Percentiles rank a stretch among this genome's conserved stretches.
phyloP scores from a whole-genome alignment of 192 early-diverging fungal species.

The Neocallimastix lanati region DNA sequence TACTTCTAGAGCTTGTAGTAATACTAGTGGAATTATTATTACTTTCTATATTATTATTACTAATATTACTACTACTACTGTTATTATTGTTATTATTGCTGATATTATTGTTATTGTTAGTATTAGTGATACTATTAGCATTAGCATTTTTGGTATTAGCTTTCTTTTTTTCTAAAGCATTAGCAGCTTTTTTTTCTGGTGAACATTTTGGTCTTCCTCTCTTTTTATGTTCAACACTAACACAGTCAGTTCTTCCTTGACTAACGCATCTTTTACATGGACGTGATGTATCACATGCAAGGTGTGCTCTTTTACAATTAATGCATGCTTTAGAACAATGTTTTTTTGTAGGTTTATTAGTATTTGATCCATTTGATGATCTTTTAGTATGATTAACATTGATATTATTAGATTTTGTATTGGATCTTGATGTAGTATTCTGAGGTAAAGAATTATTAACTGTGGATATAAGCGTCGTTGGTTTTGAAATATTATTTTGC shows the following conservation, averaged over 20 bases:
- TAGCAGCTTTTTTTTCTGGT: constrained; percentile 9
- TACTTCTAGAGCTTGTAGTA: neutral
- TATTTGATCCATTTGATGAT: neutral
- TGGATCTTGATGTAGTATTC: neutral
- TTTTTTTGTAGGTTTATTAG: constrained; percentile 14
- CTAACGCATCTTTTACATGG: constrained; percentile 66
- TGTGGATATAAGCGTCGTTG: neutral
- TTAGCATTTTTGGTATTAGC: neutral
- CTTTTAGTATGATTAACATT: neutral
- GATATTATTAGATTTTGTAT: neutral
- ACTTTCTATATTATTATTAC: neutral
- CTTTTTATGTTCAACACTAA: constrained; percentile 74
- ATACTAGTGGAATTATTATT: neutral
- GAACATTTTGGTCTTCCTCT: constrained; percentile 48
- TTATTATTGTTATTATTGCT: neutral
- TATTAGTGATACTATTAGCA: too few relatives aligned
- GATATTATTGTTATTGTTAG: too few relatives aligned
- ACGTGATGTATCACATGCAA: constrained; percentile 67
- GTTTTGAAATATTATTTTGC: neutral
- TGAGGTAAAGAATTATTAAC: neutral
- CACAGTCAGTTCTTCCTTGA: constrained; percentile 54
- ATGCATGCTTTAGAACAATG: constrained; percentile 74
- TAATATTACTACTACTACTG: neutral
- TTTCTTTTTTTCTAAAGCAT: neutral
- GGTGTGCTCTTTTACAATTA: constrained; percentile 72